Percentiles rank a stretch among this genome's conserved stretches.
phyloP scores from a whole-genome alignment of 202 grass and related monocot species.

The Elaeis oleifera region DNA sequence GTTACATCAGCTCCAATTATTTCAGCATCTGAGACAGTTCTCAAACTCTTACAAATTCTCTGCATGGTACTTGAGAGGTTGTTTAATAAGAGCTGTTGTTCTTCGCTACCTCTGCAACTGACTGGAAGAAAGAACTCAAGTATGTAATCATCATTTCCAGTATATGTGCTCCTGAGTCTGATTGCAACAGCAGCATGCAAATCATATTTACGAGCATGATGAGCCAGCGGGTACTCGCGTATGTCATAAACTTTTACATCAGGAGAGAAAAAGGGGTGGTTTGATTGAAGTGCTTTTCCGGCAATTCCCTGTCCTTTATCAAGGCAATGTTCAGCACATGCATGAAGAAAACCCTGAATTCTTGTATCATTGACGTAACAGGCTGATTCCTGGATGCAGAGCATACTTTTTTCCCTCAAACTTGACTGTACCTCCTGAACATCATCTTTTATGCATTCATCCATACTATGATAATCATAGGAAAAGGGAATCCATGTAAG shows the following conservation, averaged over 20 bases:
- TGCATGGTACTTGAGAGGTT: slow-evolving; percentile 21
- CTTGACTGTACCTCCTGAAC: not conserved
- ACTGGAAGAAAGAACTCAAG: slow-evolving; percentile 38
- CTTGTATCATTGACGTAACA: slow-evolving; percentile 16
- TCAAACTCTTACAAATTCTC: slow-evolving; percentile 26
- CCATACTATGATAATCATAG: not conserved
- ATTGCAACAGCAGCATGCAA: slow-evolving; percentile 31
- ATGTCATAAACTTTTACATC: slow-evolving; percentile 26
- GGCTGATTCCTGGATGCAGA: slow-evolving; percentile 20
- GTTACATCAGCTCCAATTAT: not conserved
- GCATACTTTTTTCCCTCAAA: not conserved
- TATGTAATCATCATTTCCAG: slow-evolving; percentile 29
- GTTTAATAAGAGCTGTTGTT: slow-evolving; percentile 31
- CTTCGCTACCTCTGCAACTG: slow-evolving; percentile 24
- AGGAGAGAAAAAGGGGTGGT: slow-evolving; percentile 29
- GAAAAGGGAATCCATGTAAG: slow-evolving; percentile 29
- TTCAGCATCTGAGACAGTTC: slow-evolving; percentile 19
- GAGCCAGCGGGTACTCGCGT: slow-evolving; percentile 27
- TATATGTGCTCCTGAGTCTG: slow-evolving; percentile 27
- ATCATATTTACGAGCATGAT: slow-evolving; percentile 33
- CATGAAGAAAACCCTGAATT: slow-evolving; percentile 24
- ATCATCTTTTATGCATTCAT: not conserved
- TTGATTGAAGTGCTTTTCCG: slow-evolving; percentile 26
- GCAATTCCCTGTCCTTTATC: slow-evolving; percentile 16
- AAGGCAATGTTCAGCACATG: slow-evolving; percentile 17